These are phyloP conservation scores for Juncus inflexus DNA, from an alignment of 176 grass and related monocot genomes.

Conservation along the genomic window DNA sequence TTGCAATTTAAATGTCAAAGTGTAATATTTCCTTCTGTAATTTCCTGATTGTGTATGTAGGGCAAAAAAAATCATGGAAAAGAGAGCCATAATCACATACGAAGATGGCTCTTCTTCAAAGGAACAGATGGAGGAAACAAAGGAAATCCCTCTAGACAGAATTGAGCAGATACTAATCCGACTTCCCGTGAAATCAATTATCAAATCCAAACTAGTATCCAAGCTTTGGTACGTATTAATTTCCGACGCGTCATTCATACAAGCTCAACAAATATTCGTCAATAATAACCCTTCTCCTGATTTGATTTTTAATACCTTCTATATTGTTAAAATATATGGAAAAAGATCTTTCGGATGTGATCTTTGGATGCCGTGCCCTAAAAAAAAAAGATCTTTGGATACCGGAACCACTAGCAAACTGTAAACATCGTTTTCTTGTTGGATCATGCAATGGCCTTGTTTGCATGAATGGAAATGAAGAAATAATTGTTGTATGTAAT, in stretches of 20 bases:
- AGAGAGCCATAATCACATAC: no score
- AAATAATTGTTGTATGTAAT: neutral
- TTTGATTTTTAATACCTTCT: neutral
- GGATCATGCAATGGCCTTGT: slow-evolving; percentile 15
- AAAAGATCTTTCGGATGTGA: neutral
- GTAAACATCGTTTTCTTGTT: neutral
- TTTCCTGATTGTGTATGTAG: no score
- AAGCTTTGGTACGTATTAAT: neutral
- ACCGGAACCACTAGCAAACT: no score
- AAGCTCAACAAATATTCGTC: neutral
- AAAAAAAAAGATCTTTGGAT: slow-evolving; percentile 9
- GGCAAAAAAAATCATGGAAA: no score
- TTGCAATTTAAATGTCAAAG: no score
- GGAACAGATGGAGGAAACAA: no score
- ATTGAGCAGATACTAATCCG: neutral
- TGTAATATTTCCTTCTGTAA: no score
- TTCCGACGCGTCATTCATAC: neutral
- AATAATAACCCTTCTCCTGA: neutral
- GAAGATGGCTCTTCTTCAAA: no score
- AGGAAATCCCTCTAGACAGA: neutral
- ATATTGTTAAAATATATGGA: neutral
- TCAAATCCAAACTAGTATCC: slow-evolving; percentile 1
- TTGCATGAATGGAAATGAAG: neutral
- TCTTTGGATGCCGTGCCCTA: slow-evolving; percentile 13
- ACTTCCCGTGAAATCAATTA: neutral